These are phyloP conservation scores for Fusarium liriodendri DNA, from an alignment of 2,329 filamentous ascomycete species.

Conservation along the genomic window DNA sequence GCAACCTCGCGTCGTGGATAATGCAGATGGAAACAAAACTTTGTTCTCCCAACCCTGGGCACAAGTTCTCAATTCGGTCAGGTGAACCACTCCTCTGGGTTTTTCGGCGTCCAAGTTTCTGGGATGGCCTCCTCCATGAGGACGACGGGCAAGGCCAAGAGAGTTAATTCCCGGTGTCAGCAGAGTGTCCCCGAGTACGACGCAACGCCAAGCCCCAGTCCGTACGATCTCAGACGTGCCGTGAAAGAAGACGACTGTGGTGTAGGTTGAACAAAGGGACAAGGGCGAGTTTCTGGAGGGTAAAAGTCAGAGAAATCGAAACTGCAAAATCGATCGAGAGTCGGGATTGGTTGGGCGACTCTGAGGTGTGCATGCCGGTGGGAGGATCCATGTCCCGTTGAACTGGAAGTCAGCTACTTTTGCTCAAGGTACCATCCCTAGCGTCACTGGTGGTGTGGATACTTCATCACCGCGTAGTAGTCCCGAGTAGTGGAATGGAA, in stretches of 20 bases:
- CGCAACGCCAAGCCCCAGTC: slow-evolving; percentile 2
- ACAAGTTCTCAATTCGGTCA: background rate
- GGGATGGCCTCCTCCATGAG: slow-evolving; percentile 2
- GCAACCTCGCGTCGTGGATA: background rate
- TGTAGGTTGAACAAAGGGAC: background rate
- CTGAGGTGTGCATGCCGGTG: slow-evolving; percentile 9
- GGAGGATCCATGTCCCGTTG: slow-evolving; percentile 12
- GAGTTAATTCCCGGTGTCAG: background rate
- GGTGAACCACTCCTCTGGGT: slow-evolving; percentile 26
- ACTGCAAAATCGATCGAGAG: slow-evolving; percentile 15
- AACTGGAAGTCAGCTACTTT: slow-evolving; percentile 22
- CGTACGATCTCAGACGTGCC: slow-evolving; percentile 7
- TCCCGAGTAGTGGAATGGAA: slow-evolving; percentile 29
- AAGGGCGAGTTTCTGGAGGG: slow-evolving; percentile 20
- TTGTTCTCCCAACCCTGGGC: background rate
- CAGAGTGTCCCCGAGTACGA: slow-evolving; percentile 15
- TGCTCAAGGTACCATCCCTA: slow-evolving; percentile 27
- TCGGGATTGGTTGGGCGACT: slow-evolving; percentile 23
- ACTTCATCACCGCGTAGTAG: slow-evolving; percentile 34
- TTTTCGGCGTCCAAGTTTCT: background rate
- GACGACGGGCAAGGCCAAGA: background rate
- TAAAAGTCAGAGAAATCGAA: slow-evolving; percentile 31
- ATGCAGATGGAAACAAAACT: background rate
- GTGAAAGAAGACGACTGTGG: background rate
- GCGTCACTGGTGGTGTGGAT: slow-evolving; percentile 19